These are phyloP conservation scores for Phycomyces nitens DNA, from an alignment of 192 early-diverging fungal species.

Conservation along the genomic window DNA sequence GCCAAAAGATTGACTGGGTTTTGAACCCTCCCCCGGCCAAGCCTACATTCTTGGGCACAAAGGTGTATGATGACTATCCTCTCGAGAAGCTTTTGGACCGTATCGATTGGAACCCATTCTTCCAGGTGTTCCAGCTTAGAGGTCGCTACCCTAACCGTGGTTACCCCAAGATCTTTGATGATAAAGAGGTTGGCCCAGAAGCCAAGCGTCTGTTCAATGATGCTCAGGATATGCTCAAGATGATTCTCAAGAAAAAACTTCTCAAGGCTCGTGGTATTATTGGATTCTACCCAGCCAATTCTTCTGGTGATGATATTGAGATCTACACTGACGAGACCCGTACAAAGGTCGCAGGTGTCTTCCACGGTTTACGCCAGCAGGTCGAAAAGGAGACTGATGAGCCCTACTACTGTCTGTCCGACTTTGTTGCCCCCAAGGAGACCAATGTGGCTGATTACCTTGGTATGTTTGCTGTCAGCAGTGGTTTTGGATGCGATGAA, in stretches of 20 bases:
- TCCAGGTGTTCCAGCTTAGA: slow-evolving; percentile 95
- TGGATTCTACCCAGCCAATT: slow-evolving; percentile 86
- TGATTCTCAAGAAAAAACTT: slow-evolving; percentile 71
- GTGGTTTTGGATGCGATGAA: slow-evolving; percentile 89
- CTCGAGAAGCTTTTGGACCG: slow-evolving; percentile 72
- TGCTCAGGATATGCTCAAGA: slow-evolving; percentile 74
- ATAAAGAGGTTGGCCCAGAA: slow-evolving; percentile 88
- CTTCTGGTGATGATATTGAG: slow-evolving; percentile 86
- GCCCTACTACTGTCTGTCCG: slow-evolving; percentile 84
- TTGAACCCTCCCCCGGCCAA: slow-evolving; percentile 63
- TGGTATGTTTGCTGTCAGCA: slow-evolving; percentile 86
- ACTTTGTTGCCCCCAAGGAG: slow-evolving; percentile 84
- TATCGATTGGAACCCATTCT: slow-evolving; percentile 99
- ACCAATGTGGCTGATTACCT: slow-evolving; percentile 80
- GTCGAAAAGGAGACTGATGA: slow-evolving; percentile 83
- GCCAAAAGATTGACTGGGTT: slow-evolving; percentile 68
- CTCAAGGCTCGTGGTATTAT: slow-evolving; percentile 76
- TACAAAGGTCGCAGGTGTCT: slow-evolving; percentile 63
- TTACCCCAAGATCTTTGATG: slow-evolving; percentile 96
- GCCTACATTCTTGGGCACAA: slow-evolving; percentile 81
- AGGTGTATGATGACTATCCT: slow-evolving; percentile 72
- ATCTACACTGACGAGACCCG: slow-evolving; percentile 78
- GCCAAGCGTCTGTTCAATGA: slow-evolving; percentile 88
- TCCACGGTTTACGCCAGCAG: slow-evolving; percentile 87
- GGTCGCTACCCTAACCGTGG: slow-evolving; percentile 97